phyloP scores from a whole-genome alignment of 2,329 filamentous ascomycete genomes.

The Metarhizium humberi region DNA sequence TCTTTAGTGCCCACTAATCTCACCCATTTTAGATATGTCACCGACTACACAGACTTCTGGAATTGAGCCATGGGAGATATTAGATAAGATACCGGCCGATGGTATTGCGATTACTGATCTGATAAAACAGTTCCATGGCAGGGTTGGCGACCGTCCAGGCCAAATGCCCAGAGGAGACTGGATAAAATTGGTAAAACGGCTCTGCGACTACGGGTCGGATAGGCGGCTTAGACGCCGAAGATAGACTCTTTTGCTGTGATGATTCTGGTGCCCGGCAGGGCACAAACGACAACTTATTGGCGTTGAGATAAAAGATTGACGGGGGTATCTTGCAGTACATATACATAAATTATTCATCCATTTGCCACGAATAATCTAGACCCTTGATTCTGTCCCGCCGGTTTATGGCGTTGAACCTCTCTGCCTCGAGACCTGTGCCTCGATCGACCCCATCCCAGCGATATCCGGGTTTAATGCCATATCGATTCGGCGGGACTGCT shows the following conservation, averaged over 20 bases:
- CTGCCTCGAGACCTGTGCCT: constrained; percentile 84
- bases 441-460: constrained; percentile 96
- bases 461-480: constrained; percentile 86
- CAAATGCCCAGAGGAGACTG: constrained; percentile 46
- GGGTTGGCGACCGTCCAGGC: constrained; percentile 41
- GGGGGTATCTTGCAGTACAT: background rate
- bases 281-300: background rate
- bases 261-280: background rate
- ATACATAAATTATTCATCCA: constrained; percentile 60
- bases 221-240: constrained; percentile 40
- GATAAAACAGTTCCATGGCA: constrained; percentile 42
- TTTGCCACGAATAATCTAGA: constrained; percentile 89
- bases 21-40: constrained; percentile 15
- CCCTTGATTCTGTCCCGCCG: constrained; percentile 65
- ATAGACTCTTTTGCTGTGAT: constrained; percentile 7
- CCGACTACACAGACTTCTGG: constrained; percentile 24
- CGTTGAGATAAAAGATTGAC: background rate
- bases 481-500: constrained; percentile 78
- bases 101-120: constrained; percentile 47
- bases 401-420: constrained; percentile 86
- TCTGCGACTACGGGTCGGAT: constrained; percentile 43
- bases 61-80: constrained; percentile 43
- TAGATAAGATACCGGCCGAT: constrained; percentile 41
- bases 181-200: constrained; percentile 48
- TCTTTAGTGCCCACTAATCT: background rate